A percentile compares a stretch with the other conserved stretches of the same genome.
Evolutionary conservation across 805 yeast genomes (phyloP).

Genomic region (Candida takata): DNA sequence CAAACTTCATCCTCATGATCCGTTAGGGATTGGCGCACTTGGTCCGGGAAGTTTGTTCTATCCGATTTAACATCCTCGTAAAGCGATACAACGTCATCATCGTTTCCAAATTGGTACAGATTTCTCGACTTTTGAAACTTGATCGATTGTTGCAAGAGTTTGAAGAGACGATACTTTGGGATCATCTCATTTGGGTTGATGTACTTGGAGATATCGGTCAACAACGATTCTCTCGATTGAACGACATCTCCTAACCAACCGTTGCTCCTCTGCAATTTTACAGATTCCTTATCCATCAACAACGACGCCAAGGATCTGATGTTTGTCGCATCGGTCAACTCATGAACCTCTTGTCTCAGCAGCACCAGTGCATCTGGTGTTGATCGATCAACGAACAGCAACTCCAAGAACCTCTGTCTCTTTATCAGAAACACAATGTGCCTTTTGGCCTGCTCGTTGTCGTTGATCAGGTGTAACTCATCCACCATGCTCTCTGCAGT

Average conservation of each 20-base stretch:
- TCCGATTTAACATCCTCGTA: conserved; percentile 31
- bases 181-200: conserved; percentile 47
- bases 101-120: conserved; percentile 28
- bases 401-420: conserved; percentile 36
- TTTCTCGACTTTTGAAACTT: conserved; percentile 36
- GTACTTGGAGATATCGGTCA: conserved; percentile 36
- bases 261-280: conserved; percentile 17
- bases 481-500: conserved; percentile 27
- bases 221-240: conserved; percentile 33
- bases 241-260: conserved; percentile 26
- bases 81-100: conserved; percentile 21
- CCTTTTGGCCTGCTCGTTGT: conserved; percentile 8
- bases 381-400: conserved; percentile 27
- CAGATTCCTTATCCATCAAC: conserved; percentile 22
- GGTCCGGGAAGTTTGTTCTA: conserved; percentile 38
- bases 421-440: conserved; percentile 28
- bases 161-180: conserved; percentile 44
- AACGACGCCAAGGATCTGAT: conserved; percentile 25
- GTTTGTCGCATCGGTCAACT: conserved; percentile 20
- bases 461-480: conserved; percentile 15
- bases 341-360: conserved; percentile 31
- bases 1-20: conserved; percentile 74
- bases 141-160: conserved; percentile 45
- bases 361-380: conserved; percentile 30
- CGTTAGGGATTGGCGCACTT: conserved; percentile 36